Base-by-base conservation (phyloP, 1,284 basidiomycete genomes). In the Ganoderma sp. region DNA sequence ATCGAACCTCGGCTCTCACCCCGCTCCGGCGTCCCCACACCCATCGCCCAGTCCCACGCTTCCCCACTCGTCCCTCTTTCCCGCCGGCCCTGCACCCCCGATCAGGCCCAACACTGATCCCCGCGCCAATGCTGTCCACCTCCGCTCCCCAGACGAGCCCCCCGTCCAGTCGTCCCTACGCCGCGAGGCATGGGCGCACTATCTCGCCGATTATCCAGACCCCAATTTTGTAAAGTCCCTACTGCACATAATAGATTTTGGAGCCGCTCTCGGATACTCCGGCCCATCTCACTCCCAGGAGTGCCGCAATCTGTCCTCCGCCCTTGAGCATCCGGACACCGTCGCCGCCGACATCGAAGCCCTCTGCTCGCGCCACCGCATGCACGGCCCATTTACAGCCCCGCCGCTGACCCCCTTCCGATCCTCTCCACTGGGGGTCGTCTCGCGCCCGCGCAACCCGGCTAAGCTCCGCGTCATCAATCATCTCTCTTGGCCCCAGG, bases 401-500 rank as follows among this genome's bases (percentile, higher is more conserved):
- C 75, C 75, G 0, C 79, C 78, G 0, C 56, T 79, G 15, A 39
- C 66, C 0, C 25, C 73, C 25, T 78, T 79, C 61, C 60, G 73
- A 1, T 63, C 34, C 54, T 81, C 77, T 0, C 81, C 77, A 0
- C 69, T 81, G 14, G 79, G 80, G 7, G 69, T 73, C 0, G 75
- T 76, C 43, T 70, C 73, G 48, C 61, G 62, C 0, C 71, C 73
- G 12, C 79, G 79, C 56, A 73, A 72, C 28, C 74, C 75, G 0
- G 28, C 66, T 15, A 82, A 81, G 66, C 65, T 72, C 0, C 73
- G 77, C 1, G 65, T 74, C 0, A 82, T 82, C 43, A 73, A 82
- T 56, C 80, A 82, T 59, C 75, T 82, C 1, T 83, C 82, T 0
- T 82, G 78, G 79, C 81, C 80, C 0, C 19, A 63, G 0, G 72